Evolutionary conservation across 176 grass and related monocot genomes (phyloP), one percentile per base, ranked within the genome.

Genomic region (Carex pumila): DNA sequence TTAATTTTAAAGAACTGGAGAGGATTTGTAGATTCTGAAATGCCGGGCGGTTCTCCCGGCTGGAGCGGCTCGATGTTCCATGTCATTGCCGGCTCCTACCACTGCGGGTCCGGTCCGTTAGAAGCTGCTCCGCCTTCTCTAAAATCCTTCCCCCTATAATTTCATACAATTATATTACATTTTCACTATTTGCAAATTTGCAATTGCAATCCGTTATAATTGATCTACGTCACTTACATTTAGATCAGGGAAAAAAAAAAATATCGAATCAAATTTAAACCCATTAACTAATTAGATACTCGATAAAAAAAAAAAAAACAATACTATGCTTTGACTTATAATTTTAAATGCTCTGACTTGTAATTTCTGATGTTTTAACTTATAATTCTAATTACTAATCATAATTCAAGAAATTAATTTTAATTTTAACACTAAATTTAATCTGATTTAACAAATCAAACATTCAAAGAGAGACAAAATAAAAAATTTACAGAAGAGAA

Each of bases 1-100:
- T 1, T 50, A 50, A 0, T 32, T 18, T 0, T 2, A 31, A 69
- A 25, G 25, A 25, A 25, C 25, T 31, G 62, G 81, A 68, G 81
- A 66, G 5, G 17, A 66, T 45, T 29, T 4, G 2, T 5, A 21
- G 2, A 21, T 0, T 52, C 43, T 66, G 62, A 83, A 66, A 68
- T 65, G 8, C 55, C 62, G 81, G 21, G 61, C 62, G 81, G 81
- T 69, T 83, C 62, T 69, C 39, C 60, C 81, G 81, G 81, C 43
- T 52, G 41, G 62, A 66, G 58, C 7, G 45, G 81, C 62, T 65
- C 81, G 81, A 45, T 19, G 43, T 66, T 83, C 43, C 19, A 83
- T 83, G 61, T 15, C 34, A 68, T 53, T 55, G 62, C 81, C 62
- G 81, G 81, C 18, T 82, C 57, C 39, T 32, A 29, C 37, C 18